Evolutionary conservation across 2,329 filamentous ascomycete species (phyloP).

Genomic region (Apiospora marii): DNA sequence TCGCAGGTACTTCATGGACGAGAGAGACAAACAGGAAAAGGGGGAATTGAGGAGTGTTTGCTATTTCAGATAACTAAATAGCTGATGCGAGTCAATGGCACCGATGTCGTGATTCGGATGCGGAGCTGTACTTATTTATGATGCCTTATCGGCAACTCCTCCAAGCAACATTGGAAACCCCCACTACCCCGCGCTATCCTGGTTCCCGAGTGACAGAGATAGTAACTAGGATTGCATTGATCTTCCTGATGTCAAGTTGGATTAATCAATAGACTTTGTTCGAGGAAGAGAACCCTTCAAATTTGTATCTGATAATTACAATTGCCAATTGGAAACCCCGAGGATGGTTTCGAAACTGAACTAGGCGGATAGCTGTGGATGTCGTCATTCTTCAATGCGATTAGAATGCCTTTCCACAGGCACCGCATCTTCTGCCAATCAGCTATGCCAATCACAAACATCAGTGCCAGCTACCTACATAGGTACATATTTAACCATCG

Average conservation of each 20-base stretch:
- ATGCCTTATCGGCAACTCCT: conserved; percentile 32
- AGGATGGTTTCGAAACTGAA: background rate
- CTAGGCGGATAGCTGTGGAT: background rate
- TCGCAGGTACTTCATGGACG: conserved; percentile 14
- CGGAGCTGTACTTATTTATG: conserved; percentile 29
- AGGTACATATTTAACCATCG: no score
- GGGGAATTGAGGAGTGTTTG: background rate
- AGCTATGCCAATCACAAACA: background rate
- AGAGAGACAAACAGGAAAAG: background rate
- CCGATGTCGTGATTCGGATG: conserved; percentile 18
- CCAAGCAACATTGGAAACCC: background rate
- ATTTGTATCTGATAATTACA: background rate
- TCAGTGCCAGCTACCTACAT: no score
- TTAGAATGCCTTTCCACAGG: background rate
- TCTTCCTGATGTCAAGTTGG: no score
- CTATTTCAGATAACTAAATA: background rate
- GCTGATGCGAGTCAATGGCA: conserved; percentile 7
- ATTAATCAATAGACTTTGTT: background rate
- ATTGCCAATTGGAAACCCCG: background rate
- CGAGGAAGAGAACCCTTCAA: background rate
- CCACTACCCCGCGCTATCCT: conserved; percentile 22
- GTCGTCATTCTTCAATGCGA: background rate
- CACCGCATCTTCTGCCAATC: background rate
- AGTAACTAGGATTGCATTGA: background rate
- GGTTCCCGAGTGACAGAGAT: background rate